Evolutionary conservation across 345 rosid species (phyloP), one percentile per base, ranked within the genome.

Genomic region (Kernera saxatilis): DNA sequence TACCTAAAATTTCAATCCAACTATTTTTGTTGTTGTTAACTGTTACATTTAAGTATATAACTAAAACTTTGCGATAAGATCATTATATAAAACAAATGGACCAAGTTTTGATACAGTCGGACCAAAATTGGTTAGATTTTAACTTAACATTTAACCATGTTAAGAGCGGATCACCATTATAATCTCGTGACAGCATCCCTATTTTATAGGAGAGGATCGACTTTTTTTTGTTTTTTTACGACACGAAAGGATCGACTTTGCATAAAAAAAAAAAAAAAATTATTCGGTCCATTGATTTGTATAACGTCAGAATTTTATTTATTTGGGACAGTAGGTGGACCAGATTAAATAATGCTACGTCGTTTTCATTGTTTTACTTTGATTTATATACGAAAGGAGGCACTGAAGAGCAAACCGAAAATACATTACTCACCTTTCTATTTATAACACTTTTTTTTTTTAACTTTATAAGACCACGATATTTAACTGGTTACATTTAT

Each of bases 281-380:
- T 14, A 36, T 49, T 26, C 6, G 7, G 45, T 61, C 62, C 40
- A 37, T 37, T 18, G 54, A 71, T 52, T 12, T 51, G 54, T 62
- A 15, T 4, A 50, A 71, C 53, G 62, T 72, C 64, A 35, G 32
- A 53, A 22, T 17, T 36, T 33, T 44, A 64, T 36, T 33, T 44
- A 64, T 54, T 45, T 72, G 64, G 76, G 64, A 36, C 52, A 40
- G 35, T 49, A 26, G 75, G 67, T 51, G 75, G 62, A 45, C 65
- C 65, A 45, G 29, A 54, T 64, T 64, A 8, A 72, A 72, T 55
- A 72, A 54, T 72, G 77, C 12, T 5, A 17, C 30, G 57, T 64
- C 65, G 25, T 65, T 72, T 44, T 72, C 76, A 33, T 33, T 17
- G 22, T 17, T 62, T 62, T 22, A 30, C 68, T 51, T 62, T 30